Percentiles rank a stretch among this genome's conserved stretches.
These are phyloP conservation scores for Cytospora leucostoma DNA, from an alignment of 2,329 filamentous ascomycete species.

Conservation along the genomic window DNA sequence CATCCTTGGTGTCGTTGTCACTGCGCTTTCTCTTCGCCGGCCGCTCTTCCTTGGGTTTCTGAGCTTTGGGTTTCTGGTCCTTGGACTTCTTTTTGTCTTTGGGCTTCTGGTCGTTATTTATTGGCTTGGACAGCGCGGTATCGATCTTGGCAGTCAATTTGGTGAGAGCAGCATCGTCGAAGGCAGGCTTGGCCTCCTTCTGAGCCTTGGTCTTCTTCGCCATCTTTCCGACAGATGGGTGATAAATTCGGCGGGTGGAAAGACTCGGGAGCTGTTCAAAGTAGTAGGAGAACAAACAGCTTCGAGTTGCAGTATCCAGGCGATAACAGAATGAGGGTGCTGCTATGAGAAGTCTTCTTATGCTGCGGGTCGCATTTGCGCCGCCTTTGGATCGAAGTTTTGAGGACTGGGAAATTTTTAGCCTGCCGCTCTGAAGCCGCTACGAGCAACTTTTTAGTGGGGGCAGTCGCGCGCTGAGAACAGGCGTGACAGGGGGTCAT, in stretches of 20 bases:
- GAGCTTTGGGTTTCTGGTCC: constrained; percentile 31
- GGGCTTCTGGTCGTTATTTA: constrained; percentile 42
- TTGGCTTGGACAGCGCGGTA: constrained; percentile 47
- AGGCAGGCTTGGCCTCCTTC: constrained; percentile 33
- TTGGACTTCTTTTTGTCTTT: constrained; percentile 25
- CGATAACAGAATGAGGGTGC: neutral
- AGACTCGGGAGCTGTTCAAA: neutral
- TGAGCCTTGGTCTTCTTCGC: constrained; percentile 42
- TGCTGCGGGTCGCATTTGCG: neutral
- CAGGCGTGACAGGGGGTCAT: constrained; percentile 4
- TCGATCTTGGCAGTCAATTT: constrained; percentile 60
- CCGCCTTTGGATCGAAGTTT: constrained; percentile 19
- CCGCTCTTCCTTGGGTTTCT: constrained; percentile 14
- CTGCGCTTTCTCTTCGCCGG: constrained; percentile 42
- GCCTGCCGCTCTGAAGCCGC: constrained; percentile 18
- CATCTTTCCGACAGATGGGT: constrained; percentile 27
- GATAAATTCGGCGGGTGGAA: neutral
- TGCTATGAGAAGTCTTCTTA: neutral
- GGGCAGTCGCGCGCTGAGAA: constrained; percentile 2
- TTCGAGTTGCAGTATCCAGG: neutral
- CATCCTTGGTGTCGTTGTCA: constrained; percentile 35
- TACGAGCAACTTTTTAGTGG: constrained; percentile 29
- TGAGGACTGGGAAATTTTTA: constrained; percentile 22
- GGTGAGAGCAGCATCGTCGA: constrained; percentile 54
- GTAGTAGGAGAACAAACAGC: neutral